phyloP scores from a whole-genome alignment of 83 land plant genomes.

The Thuja plicata region DNA sequence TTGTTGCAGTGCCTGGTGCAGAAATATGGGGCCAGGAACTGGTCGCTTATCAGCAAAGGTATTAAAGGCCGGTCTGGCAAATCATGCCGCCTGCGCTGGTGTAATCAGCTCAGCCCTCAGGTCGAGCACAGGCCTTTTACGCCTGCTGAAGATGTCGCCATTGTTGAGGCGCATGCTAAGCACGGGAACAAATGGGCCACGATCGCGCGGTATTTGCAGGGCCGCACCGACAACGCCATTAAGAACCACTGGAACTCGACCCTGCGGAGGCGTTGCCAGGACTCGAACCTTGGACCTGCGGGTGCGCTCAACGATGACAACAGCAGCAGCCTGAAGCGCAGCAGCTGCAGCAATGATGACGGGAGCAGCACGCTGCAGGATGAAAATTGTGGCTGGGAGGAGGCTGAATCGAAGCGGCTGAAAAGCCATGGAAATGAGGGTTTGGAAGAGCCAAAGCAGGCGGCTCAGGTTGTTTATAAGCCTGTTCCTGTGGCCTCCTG shows the following conservation, averaged over 20 bases:
- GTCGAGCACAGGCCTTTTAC: constrained; percentile 75
- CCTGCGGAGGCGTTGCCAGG: constrained; percentile 44
- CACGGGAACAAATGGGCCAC: constrained; percentile 88
- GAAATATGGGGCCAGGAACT: constrained; percentile 55
- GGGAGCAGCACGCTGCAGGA: not conserved
- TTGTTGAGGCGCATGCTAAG: constrained; percentile 52
- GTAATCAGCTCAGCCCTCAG: constrained; percentile 72
- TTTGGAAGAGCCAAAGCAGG: not conserved
- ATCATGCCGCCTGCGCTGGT: constrained; percentile 64
- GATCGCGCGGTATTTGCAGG: constrained; percentile 58
- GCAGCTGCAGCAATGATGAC: constrained; percentile 3
- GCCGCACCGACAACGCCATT: constrained; percentile 72
- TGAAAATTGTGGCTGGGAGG: constrained; percentile 1
- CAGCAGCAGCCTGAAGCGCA: constrained; percentile 9
- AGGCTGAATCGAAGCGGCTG: not conserved
- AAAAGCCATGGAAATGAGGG: not conserved
- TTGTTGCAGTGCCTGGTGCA: constrained; percentile 37
- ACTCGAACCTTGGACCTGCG: not conserved
- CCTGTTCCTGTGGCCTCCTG: constrained; percentile 3
- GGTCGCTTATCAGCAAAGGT: constrained; percentile 61
- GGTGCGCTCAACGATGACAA: not conserved
- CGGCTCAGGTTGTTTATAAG: not conserved
- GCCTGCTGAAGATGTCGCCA: constrained; percentile 62
- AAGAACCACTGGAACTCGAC: constrained; percentile 69
- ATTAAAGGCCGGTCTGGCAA: constrained; percentile 58